Evolutionary conservation across 768 basidiomycete species (phyloP), one percentile per base, ranked within the genome.

Genomic region (Leccinum disarticulatum): DNA sequence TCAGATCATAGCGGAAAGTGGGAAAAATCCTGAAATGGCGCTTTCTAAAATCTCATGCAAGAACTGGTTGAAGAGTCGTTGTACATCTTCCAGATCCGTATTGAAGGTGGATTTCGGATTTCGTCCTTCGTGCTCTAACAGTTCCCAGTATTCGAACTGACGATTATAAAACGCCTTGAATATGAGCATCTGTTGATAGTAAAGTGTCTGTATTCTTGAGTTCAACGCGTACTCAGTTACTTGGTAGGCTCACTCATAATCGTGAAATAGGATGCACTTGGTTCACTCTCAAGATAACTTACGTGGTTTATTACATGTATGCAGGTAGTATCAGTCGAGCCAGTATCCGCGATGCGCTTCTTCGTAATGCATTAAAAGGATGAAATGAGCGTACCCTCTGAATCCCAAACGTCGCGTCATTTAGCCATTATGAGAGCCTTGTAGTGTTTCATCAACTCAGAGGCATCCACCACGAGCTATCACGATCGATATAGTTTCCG

Each of bases 361-460:
- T 61, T 51, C 22, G n/a, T 25, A 22, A 27, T 31, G 50, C n/a
- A 25, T 33, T 25, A 7, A 52, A 55, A 47, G 27, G 52, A 59
- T 14, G 38, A 57, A 58, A 28, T 8, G 27, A 58, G 55, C 63
- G 54, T 35, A 57, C 59, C 56, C 55, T 58, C n/a, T n/a, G n/a
- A n/a, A n/a, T n/a, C 56, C 9, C 50, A 53, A 30, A 52, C 36
- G 57, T 33, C 15, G 13, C 73, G 19, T 72, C 59, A 73, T 27
- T 50, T 54, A 17, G 69, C 56, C 47, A 68, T 61, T 50, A 79
- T 57, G 22, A 74, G 61, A 50, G 77, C 71, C 59, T 80, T 80
- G 58, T 78, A 80, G 58, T 78, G 72, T 50, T 73, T 79, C 65
- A 80, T 76, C 52, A 77, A 66, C 19, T 71, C 73, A 30, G 72